These are phyloP conservation scores for Podaxis mareebaensis DNA, from an alignment of 768 basidiomycete genomes.

Conservation along the genomic window DNA sequence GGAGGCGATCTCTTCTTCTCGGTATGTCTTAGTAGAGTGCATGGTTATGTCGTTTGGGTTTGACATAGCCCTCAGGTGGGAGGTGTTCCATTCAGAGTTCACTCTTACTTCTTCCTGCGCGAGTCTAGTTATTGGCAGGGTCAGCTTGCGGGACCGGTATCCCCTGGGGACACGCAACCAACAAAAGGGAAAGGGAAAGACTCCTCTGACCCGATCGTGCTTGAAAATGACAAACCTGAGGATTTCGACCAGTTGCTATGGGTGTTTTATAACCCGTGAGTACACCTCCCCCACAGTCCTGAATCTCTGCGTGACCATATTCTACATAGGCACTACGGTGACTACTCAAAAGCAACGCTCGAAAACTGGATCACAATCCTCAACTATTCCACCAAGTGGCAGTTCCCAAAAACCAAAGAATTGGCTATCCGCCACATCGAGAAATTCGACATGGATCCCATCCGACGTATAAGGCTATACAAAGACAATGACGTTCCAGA, in stretches of 20 bases:
- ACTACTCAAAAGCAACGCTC: not conserved
- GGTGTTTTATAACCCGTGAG: constrained; percentile 19
- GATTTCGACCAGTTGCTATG: constrained; percentile 19
- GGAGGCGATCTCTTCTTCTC: constrained; percentile 2
- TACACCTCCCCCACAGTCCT: not conserved
- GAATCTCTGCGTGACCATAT: not conserved
- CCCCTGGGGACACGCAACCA: too few species aligned
- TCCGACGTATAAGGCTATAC: not conserved
- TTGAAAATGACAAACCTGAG: constrained; percentile 12
- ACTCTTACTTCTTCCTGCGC: constrained; percentile 19
- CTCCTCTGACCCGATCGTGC: constrained; percentile 7
- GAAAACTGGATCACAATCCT: constrained; percentile 8
- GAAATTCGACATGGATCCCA: not conserved
- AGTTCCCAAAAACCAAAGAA: not conserved
- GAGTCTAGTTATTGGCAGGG: constrained; percentile 17
- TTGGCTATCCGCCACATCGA: constrained; percentile 9
- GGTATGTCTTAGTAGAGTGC: not conserved
- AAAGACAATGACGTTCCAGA: not conserved
- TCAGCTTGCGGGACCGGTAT: constrained; percentile 1
- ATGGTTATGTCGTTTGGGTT: not conserved
- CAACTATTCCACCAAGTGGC: constrained; percentile 2
- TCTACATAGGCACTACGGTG: not conserved
- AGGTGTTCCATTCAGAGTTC: constrained; percentile 15
- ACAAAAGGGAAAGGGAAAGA: not conserved
- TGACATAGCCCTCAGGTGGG: constrained; percentile 11